Evolutionary conservation across 2,329 filamentous ascomycete species (phyloP).

Genomic region (Trichoderma cornu-damae): DNA sequence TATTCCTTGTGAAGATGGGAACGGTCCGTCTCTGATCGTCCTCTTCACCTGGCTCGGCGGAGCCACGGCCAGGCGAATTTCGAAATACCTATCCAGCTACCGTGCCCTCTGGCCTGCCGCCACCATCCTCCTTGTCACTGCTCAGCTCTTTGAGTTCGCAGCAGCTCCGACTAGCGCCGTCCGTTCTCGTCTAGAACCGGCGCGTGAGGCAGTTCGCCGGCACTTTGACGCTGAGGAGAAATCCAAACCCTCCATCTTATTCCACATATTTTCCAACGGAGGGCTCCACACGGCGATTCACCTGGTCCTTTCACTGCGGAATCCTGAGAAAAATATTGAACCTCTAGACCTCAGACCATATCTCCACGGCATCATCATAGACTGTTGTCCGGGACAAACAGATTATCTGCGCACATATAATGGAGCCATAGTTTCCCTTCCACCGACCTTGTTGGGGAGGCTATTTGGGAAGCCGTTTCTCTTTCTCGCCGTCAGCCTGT

Average conservation of each 20-base stretch:
- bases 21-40: conserved; percentile 1
- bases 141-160: background rate
- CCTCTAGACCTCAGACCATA: background rate
- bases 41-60: conserved; percentile 3
- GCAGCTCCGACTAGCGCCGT: background rate
- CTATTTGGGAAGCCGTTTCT: background rate
- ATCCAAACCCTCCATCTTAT: background rate
- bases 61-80: background rate
- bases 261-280: conserved; percentile 14
- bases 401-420: conserved; percentile 3
- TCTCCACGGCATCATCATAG: background rate
- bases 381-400: conserved; percentile 6
- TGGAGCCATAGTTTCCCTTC: background rate
- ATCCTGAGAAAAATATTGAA: background rate
- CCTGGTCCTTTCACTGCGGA: background rate
- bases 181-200: background rate
- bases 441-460: background rate
- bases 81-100: background rate
- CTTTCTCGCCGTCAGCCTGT: background rate
- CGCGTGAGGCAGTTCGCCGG: conserved; percentile 3
- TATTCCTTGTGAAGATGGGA: background rate
- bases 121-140: background rate
- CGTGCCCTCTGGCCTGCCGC: conserved; percentile 2
- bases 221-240: background rate
- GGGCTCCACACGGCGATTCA: conserved; percentile 8